Percentiles rank a stretch among this genome's conserved stretches.
phyloP scores from a whole-genome alignment of 352 stramenopile species.

The Aphanomyces cochlioides region DNA sequence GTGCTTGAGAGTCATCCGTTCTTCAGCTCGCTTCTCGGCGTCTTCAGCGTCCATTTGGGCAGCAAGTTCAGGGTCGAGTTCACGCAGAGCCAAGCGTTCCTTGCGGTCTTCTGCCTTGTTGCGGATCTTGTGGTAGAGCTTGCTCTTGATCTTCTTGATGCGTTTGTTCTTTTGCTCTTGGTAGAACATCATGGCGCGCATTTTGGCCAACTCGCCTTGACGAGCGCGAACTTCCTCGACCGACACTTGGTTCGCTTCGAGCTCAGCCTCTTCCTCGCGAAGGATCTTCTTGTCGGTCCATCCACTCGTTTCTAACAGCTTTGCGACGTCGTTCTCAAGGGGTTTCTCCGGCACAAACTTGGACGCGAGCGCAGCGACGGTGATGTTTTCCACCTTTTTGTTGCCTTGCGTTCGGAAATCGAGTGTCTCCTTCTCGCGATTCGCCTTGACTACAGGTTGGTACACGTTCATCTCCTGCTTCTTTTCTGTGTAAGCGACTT shows the following conservation, averaged over 20 bases:
- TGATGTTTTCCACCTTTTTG: conserved; percentile 65
- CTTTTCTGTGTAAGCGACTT: conserved; percentile 87
- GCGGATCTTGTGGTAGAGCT: conserved; percentile 97
- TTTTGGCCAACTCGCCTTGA: conserved; percentile 92
- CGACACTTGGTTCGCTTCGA: conserved; percentile 68
- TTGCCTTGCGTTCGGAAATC: conserved; percentile 90
- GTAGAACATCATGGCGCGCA: conserved; percentile 97
- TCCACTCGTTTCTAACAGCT: conserved; percentile 56
- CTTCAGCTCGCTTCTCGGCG: conserved; percentile 90
- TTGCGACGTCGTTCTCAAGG: conserved; percentile 83
- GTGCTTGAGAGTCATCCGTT: conserved; percentile 97
- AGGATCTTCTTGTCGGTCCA: conserved; percentile 57
- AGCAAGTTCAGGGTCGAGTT: conserved; percentile 67
- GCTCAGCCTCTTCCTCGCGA: conserved; percentile 60
- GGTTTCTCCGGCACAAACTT: conserved; percentile 92
- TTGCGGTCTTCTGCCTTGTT: conserved; percentile 90
- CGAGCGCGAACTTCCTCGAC: conserved; percentile 76
- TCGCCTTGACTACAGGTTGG: conserved; percentile 86
- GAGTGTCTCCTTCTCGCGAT: conserved; percentile 92
- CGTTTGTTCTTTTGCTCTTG: conserved; percentile 97
- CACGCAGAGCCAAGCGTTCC: conserved; percentile 74
- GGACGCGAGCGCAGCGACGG: conserved; percentile 77
- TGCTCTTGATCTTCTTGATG: conserved; percentile 99
- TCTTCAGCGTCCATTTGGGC: conserved; percentile 77
- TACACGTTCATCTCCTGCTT: conserved; percentile 86